phyloP scores from a whole-genome alignment of 2,329 filamentous ascomycete genomes.

The Corniculantispora saksenae region DNA sequence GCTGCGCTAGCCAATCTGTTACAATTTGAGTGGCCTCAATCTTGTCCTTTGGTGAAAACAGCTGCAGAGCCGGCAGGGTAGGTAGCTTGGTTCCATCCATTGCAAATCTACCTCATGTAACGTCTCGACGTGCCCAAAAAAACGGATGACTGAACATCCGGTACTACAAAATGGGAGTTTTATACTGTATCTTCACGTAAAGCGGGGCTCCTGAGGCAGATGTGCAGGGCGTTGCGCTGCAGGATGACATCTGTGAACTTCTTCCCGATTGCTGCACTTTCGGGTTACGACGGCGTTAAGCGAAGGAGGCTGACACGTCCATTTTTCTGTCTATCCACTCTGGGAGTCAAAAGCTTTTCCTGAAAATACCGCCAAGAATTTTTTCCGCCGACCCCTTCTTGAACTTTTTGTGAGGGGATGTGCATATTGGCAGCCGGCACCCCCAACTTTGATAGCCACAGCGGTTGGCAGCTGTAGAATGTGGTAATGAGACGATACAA shows the following conservation, averaged over 20 bases:
- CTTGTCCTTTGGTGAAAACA: neutral
- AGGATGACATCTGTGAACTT: neutral
- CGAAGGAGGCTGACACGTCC: neutral
- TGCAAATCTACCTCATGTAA: neutral
- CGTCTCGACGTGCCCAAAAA: neutral
- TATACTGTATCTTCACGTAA: neutral
- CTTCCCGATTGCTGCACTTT: neutral
- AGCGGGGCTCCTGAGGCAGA: neutral
- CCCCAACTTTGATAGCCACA: neutral
- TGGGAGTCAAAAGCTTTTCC: neutral
- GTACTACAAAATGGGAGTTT: neutral
- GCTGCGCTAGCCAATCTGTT: neutral
- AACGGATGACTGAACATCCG: neutral
- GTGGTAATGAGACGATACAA: neutral
- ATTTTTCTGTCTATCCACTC: neutral
- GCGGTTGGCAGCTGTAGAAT: neutral
- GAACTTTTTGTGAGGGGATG: neutral
- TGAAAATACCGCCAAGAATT: neutral
- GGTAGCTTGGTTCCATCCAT: constrained; percentile 14
- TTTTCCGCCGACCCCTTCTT: neutral
- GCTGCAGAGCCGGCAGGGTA: constrained; percentile 10
- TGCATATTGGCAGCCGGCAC: neutral
- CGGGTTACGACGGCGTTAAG: constrained; percentile 12
- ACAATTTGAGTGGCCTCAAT: neutral
- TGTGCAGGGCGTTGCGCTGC: neutral